Evolutionary conservation across 2,329 filamentous ascomycete genomes (phyloP).

Genomic region (Colletotrichum camelliae): DNA sequence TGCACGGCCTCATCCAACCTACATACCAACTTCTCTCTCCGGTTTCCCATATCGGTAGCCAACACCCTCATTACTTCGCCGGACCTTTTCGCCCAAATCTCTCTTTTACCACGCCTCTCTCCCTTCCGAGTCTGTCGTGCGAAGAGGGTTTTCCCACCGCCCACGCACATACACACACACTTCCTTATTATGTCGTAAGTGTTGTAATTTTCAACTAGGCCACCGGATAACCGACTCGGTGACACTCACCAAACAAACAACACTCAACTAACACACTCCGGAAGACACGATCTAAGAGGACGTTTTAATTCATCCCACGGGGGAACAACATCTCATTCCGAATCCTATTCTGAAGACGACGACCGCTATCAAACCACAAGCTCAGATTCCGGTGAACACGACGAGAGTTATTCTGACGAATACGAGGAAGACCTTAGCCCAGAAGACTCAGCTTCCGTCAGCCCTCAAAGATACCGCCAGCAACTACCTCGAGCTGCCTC

Average conservation of each 20-base stretch:
- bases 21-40: not conserved
- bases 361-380: slow-evolving; percentile 38
- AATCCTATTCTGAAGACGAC: slow-evolving; percentile 45
- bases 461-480: slow-evolving; percentile 34
- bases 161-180: slow-evolving; percentile 23
- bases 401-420: slow-evolving; percentile 32
- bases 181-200: slow-evolving; percentile 45
- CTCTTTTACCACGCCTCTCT: slow-evolving; percentile 53
- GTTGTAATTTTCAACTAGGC: slow-evolving; percentile 20
- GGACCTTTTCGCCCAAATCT: slow-evolving; percentile 21
- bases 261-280: slow-evolving; percentile 23
- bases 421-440: slow-evolving; percentile 46
- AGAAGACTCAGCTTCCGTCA: slow-evolving; percentile 62
- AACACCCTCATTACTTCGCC: slow-evolving; percentile 5
- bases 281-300: slow-evolving; percentile 16
- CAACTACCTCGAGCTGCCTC: slow-evolving; percentile 22
- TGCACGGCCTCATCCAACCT: not conserved
- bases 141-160: slow-evolving; percentile 42
- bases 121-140: slow-evolving; percentile 47
- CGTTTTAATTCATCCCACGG: slow-evolving; percentile 17
- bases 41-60: slow-evolving; percentile 1
- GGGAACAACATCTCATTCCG: slow-evolving; percentile 32
- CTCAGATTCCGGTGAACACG: slow-evolving; percentile 30
- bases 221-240: slow-evolving; percentile 19
- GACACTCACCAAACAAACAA: slow-evolving; percentile 11